These are phyloP conservation scores for Closterium sp. DNA, from an alignment of 139 green algal genomes.

Conservation along the genomic window DNA sequence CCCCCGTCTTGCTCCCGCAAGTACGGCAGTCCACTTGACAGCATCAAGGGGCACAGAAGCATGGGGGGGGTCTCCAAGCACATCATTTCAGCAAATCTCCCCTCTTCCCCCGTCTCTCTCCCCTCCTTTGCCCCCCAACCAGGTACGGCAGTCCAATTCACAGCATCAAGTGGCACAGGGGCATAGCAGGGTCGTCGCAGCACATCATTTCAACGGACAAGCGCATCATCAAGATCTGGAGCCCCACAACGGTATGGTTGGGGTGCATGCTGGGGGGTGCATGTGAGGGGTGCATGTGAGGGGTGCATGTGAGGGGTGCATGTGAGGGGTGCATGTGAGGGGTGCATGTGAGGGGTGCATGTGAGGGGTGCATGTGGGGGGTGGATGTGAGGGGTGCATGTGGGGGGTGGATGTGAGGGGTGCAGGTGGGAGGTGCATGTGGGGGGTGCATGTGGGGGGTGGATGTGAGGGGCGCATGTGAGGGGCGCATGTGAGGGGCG, in stretches of 20 bases:
- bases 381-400: no score
- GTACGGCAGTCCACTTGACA: constrained; percentile 4
- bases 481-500: no score
- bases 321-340: no score
- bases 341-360: no score
- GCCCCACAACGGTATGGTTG: constrained; percentile 17
- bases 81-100: not conserved
- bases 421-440: no score
- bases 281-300: no score
- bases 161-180: constrained; percentile 90
- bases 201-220: constrained; percentile 80
- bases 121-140: not conserved
- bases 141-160: constrained; percentile 71
- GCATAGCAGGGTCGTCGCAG: not conserved
- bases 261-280: no score
- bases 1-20: not conserved
- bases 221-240: constrained; percentile 80
- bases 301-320: not conserved
- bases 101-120: not conserved
- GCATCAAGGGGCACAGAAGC: no score
- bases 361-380: no score
- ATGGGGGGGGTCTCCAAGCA: not conserved
- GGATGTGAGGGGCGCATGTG: no score
- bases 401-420: no score
- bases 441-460: no score